Conservation (phyloP, 2,329 filamentous ascomycete genomes). For the Aspergillus thermomutatus region DNA sequence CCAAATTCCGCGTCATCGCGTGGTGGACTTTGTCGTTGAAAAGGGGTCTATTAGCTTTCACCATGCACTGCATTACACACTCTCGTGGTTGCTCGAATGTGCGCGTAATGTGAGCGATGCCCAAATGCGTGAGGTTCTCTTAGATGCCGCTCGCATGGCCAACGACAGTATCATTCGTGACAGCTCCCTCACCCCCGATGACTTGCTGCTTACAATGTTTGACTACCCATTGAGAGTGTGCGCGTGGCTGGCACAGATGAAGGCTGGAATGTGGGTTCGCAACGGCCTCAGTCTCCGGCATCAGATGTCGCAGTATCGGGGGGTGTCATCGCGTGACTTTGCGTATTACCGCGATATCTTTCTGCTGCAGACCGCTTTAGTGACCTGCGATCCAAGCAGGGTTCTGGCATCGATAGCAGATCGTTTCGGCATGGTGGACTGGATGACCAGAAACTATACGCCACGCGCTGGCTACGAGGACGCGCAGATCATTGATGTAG, state of each 20-base stretch:
- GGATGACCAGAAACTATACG: constrained; percentile 81
- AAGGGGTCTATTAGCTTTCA: constrained; percentile 94
- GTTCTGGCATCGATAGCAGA: constrained; percentile 89
- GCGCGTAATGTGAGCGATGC: constrained; percentile 70
- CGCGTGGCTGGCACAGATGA: constrained; percentile 97
- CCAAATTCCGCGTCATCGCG: constrained; percentile 54
- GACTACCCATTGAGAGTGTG: constrained; percentile 92
- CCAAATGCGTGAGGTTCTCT: constrained; percentile 65
- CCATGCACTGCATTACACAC: constrained; percentile 89
- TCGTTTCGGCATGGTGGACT: constrained; percentile 81
- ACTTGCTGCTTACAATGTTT: constrained; percentile 81
- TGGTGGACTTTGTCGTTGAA: constrained; percentile 86
- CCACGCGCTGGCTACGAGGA: constrained; percentile 77
- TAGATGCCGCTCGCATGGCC: constrained; percentile 61
- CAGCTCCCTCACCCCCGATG: constrained; percentile 59
- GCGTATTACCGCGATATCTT: constrained; percentile 95
- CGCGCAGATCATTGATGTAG: constrained; percentile 81
- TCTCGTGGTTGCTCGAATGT: constrained; percentile 93
- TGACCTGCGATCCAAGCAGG: constrained; percentile 76
- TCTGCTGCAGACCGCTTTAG: constrained; percentile 83
- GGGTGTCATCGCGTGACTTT: constrained; percentile 83
- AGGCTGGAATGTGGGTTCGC: constrained; percentile 96
- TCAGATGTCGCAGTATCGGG: constrained; percentile 90
- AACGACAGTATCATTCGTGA: constrained; percentile 57
- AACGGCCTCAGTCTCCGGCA: constrained; percentile 95